Evolutionary conservation across 441 rosid genomes (phyloP).

Genomic region (Arabidopsis lyrata): DNA sequence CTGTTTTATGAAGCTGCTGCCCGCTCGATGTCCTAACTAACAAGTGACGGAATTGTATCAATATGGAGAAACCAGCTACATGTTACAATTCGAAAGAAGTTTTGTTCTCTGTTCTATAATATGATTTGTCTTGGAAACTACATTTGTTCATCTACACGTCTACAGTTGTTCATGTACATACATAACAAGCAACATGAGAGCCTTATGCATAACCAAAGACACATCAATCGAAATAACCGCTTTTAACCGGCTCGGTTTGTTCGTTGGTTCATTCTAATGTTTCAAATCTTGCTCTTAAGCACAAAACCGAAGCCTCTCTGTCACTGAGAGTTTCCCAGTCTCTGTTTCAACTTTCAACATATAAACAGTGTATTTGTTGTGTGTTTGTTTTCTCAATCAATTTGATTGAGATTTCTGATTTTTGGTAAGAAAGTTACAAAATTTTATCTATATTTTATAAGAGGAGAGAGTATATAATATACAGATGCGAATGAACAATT

Average conservation of each 20-base stretch:
- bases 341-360: too few species aligned
- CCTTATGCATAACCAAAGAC: too few species aligned
- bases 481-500: background rate
- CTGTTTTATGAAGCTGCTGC: background rate
- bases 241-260: too few species aligned
- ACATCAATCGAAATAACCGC: too few species aligned
- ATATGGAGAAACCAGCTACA: background rate
- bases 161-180: background rate
- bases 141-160: background rate
- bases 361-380: background rate
- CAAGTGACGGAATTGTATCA: background rate
- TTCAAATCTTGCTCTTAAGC: too few species aligned
- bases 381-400: background rate
- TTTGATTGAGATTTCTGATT: background rate
- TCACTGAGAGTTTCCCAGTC: too few species aligned
- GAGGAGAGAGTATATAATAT: background rate
- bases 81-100: background rate
- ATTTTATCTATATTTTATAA: background rate
- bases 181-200: background rate
- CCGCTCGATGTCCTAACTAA: background rate
- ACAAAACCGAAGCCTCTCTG: background rate
- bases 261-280: too few species aligned
- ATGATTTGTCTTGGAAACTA: background rate
- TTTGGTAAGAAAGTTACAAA: background rate
- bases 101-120: background rate